A percentile compares a stretch with the other conserved stretches of the same genome.
These are phyloP conservation scores for Petrea volubilis DNA, from an alignment of 257 asterid species.

Conservation along the genomic window DNA sequence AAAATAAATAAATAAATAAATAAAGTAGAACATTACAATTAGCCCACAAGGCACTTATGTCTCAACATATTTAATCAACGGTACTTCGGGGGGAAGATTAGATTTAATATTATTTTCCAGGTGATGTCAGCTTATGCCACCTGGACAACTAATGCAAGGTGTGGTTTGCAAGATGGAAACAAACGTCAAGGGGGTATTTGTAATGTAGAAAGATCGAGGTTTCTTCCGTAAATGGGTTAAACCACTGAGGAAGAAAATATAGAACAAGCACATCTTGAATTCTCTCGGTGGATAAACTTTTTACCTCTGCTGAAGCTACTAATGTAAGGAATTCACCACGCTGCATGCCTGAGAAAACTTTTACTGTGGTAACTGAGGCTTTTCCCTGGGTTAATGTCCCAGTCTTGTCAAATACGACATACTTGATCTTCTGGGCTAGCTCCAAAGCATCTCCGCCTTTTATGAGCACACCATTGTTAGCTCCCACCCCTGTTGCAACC, in stretches of 20 bases:
- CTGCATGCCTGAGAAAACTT: conserved; percentile 56
- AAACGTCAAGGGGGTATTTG: too few relatives aligned
- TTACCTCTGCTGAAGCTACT: conserved; percentile 81
- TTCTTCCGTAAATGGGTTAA: not conserved
- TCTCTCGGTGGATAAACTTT: not conserved
- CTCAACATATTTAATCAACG: too few relatives aligned
- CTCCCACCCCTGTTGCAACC: conserved; percentile 56
- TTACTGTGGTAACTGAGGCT: conserved; percentile 61
- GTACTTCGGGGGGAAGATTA: too few relatives aligned
- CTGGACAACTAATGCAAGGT: too few relatives aligned
- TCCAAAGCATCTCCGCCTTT: conserved; percentile 45
- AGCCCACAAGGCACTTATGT: too few relatives aligned
- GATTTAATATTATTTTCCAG: too few relatives aligned
- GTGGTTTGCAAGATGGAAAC: too few relatives aligned
- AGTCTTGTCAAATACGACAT: conserved; percentile 36
- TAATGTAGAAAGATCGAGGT: not conserved
- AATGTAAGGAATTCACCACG: conserved; percentile 64
- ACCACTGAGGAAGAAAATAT: not conserved
- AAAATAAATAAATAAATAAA: too few relatives aligned
- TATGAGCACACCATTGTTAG: conserved; percentile 38
- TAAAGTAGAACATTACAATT: too few relatives aligned
- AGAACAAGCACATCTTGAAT: not conserved
- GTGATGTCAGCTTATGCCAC: too few relatives aligned
- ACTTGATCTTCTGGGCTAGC: conserved; percentile 32
- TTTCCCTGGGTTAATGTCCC: conserved; percentile 61